phyloP scores from a whole-genome alignment of 192 early-diverging fungal genomes.

The Umbelopsis sp. region DNA sequence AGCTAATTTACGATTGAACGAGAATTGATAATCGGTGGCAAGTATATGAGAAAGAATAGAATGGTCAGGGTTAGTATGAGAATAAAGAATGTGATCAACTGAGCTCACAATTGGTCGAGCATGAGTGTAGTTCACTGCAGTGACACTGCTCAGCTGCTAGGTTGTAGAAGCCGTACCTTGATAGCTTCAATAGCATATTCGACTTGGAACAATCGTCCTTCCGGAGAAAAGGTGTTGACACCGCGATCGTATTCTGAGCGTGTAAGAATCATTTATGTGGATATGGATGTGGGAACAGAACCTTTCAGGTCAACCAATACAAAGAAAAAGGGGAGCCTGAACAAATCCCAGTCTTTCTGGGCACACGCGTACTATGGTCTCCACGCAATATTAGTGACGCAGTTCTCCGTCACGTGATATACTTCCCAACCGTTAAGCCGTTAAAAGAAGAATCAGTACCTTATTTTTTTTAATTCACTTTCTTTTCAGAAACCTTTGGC shows the following conservation, averaged over 20 bases:
- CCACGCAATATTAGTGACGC: neutral
- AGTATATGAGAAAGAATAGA: neutral
- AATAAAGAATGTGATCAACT: neutral
- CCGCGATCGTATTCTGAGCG: slow-evolving; percentile 98
- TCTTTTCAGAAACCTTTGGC: no score
- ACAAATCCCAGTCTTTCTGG: neutral
- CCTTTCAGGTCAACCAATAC: neutral
- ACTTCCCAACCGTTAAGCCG: no score
- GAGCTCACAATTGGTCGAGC: neutral
- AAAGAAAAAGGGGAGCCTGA: neutral
- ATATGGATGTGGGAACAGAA: neutral
- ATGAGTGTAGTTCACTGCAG: no score
- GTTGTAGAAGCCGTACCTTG: slow-evolving; percentile 66
- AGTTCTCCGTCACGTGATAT: neutral
- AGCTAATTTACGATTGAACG: slow-evolving; percentile 53
- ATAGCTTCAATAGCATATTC: slow-evolving; percentile 99
- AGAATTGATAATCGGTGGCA: no score
- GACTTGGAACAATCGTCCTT: slow-evolving; percentile 99
- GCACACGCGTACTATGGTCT: neutral
- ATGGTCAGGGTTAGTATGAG: neutral
- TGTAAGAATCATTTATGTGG: slow-evolving; percentile 60
- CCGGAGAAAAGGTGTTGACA: slow-evolving; percentile 99
- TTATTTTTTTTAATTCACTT: no score
- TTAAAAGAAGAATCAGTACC: no score
- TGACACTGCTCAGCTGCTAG: neutral